Evolutionary conservation across 148 eudicot genomes (phyloP), one percentile per base, ranked within the genome.

Genomic region (Cornus suecica): DNA sequence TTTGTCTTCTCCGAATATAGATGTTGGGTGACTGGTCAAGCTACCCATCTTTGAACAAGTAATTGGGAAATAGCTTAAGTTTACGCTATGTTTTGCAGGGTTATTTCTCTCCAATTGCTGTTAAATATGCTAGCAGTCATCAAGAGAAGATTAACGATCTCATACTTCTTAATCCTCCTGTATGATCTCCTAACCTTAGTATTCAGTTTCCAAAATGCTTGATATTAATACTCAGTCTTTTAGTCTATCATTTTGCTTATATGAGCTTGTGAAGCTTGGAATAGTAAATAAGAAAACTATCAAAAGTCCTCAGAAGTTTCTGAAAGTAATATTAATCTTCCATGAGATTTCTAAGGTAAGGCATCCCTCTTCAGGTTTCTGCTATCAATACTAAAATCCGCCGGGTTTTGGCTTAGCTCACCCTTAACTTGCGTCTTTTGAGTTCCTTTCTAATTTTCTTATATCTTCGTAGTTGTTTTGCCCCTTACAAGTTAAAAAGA

Each of bases 101-200:
- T 42, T 93, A 93, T 70, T 96, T 96, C 77, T 77, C 93, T 11
- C 99, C 98, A 34, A 84, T 89, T 76, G 99, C 87, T 63, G 93
- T 93, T 70, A 93, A 93, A 84, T 93, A 93, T 81, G 98, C 93
- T 71, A 81, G 83, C 81, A 89, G 71, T 69, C 82, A 93, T 83
- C 94, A 91, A 79, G 95, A 96, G 65, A 93, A 93, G 86, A 67
- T 96, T 74, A 80, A 82, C 67, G 81, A 91, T 83, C 89, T 96
- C 83, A 86, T 96, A 69, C 91, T 96, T 42, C 89, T 96, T 18
- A 96, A 96, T 81, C 99, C 99, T 48, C 99, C 98, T 3, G 97
- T 96, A 93, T 29, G 89, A 64, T 56, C 74, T 76, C 71, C 79
- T 79, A 8, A 70, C 34, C 58, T 62, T 42, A 28, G 15, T 34